phyloP scores from a whole-genome alignment of 768 basidiomycete species.

The Kwoniella dejecticola region DNA sequence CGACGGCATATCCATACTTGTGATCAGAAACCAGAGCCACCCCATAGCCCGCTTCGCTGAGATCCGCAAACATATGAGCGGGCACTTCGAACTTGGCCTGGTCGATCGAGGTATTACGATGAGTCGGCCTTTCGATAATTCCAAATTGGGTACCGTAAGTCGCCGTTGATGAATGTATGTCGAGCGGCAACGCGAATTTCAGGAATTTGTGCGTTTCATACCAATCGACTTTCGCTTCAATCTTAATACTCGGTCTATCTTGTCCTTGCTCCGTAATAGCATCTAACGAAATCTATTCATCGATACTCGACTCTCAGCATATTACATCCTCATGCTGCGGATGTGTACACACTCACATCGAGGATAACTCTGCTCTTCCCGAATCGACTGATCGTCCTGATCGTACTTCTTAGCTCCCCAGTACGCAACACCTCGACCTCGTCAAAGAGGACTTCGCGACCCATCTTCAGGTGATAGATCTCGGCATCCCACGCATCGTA shows the following conservation, averaged over 20 bases:
- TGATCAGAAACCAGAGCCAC: constrained; percentile 87
- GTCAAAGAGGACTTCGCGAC: constrained; percentile 23
- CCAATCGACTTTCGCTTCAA: constrained; percentile 69
- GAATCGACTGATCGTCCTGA: constrained; percentile 7
- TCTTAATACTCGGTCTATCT: constrained; percentile 72
- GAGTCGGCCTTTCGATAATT: constrained; percentile 80
- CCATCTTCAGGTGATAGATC: constrained; percentile 33
- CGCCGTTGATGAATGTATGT: constrained; percentile 76
- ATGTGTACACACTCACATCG: not conserved
- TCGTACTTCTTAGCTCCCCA: constrained; percentile 7
- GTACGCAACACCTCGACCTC: constrained; percentile 16
- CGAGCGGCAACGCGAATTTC: constrained; percentile 74
- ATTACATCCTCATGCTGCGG: not conserved
- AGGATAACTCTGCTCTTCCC: constrained; percentile 18
- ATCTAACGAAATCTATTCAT: constrained; percentile 73
- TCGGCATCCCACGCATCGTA: constrained; percentile 44
- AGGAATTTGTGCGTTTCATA: constrained; percentile 51
- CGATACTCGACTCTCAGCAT: not conserved
- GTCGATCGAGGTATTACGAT: constrained; percentile 84
- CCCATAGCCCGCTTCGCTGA: constrained; percentile 77
- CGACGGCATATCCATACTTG: constrained; percentile 82
- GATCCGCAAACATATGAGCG: constrained; percentile 69
- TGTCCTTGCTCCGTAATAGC: constrained; percentile 61
- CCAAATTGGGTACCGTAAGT: constrained; percentile 95
- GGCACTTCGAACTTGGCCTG: constrained; percentile 86